Evolutionary conservation across 2,329 filamentous ascomycete species (phyloP), one percentile per base, ranked within the genome.

Genomic region (Biscogniauxia mediterranea): DNA sequence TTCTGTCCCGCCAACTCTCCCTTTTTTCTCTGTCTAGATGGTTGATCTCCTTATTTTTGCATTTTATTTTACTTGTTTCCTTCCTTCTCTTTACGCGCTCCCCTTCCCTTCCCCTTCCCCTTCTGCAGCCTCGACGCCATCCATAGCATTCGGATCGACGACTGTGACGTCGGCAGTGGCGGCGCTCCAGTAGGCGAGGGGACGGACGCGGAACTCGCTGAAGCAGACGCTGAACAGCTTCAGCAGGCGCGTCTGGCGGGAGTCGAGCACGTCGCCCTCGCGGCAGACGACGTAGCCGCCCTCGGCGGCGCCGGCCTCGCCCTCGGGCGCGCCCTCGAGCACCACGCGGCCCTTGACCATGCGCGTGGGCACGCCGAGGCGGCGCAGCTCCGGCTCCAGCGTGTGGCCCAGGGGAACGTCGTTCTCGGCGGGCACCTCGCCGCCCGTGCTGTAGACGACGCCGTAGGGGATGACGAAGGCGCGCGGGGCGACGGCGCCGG

Each of bases 181-280:
- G 2, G 86, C 78, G 68, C 78, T 85, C 86, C 87, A 90, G 76
- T 89, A 86, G 73, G 93, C 93, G 76, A 90, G 80, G 67, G 96
- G 79, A 71, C 87, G 84, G 61, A 99, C 88, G 75, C 84, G 89
- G 80, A 99, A 99, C 80, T 98, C 93, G 61, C 92, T 91, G 78
- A 95, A 86, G 65, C 91, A 92, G 60, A 97, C 86, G 57, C 92
- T 90, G 78, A 99, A 98, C 71, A 97, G 83, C 85, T 98, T 98
- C 77, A 99, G 78, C 73, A 99, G 80, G 66, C 93, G 89, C 60
- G 95, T 97, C 83, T 99, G 95, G 70, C 94, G 85, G 68, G 91
- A 93, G 77, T 97, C 93, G 68, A 99, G 79, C 52, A 87, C 83
- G 73, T 97, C 87, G 11, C 94, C 95, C 76, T 93, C 89, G 71